These are phyloP conservation scores for Diplodia mutila DNA, from an alignment of 2,329 filamentous ascomycete species.

Conservation along the genomic window DNA sequence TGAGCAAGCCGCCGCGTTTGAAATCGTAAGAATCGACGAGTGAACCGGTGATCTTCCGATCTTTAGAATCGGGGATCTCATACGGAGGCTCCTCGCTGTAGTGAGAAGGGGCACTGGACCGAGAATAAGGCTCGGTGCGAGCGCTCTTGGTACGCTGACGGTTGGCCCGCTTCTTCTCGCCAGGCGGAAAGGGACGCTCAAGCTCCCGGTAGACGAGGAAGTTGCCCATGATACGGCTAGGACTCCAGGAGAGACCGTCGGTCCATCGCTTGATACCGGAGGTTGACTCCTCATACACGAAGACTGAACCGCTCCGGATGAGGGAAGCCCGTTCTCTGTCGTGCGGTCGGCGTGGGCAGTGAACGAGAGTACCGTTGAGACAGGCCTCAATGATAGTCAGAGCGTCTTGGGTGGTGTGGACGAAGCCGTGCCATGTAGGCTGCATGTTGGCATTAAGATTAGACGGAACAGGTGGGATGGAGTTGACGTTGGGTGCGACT, in stretches of 20 bases:
- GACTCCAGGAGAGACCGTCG: conserved; percentile 88
- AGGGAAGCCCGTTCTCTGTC: conserved; percentile 78
- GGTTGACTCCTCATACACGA: conserved; percentile 89
- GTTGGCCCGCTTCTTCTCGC: conserved; percentile 82
- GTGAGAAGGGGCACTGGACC: conserved; percentile 29
- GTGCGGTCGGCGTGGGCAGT: conserved; percentile 82
- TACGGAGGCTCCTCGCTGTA: conserved; percentile 12
- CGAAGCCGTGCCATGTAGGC: conserved; percentile 69
- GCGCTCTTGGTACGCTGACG: conserved; percentile 50
- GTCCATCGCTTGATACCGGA: conserved; percentile 96
- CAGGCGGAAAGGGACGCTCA: conserved; percentile 74
- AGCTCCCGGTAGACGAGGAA: conserved; percentile 86
- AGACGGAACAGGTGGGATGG: conserved; percentile 19
- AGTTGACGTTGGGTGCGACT: conserved; percentile 7
- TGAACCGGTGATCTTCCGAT: conserved; percentile 73
- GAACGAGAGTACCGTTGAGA: conserved; percentile 69
- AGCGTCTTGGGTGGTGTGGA: conserved; percentile 73
- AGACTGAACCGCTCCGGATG: conserved; percentile 78
- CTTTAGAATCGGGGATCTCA: conserved; percentile 47
- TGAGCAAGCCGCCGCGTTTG: conserved; percentile 79
- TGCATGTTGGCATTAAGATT: conserved; percentile 48
- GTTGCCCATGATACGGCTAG: conserved; percentile 81
- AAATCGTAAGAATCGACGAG: conserved; percentile 89
- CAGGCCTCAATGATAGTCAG: conserved; percentile 80
- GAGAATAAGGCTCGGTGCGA: conserved; percentile 56